These are phyloP conservation scores for Peronospora destructor DNA, from an alignment of 352 stramenopile species.

Conservation along the genomic window DNA sequence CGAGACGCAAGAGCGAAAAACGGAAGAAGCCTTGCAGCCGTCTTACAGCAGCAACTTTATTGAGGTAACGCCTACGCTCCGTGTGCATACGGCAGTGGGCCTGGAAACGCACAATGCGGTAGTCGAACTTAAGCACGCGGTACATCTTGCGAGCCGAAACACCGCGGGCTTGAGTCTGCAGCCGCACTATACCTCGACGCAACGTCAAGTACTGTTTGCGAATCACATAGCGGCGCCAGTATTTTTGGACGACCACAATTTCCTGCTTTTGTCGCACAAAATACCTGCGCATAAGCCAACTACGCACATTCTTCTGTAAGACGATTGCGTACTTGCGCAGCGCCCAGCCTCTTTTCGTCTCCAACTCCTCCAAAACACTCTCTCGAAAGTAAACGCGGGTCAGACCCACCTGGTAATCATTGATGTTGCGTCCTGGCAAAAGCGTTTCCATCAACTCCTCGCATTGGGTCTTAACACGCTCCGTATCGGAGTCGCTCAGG, in stretches of 20 bases:
- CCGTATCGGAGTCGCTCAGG: constrained; percentile 40
- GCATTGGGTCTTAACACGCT: constrained; percentile 48
- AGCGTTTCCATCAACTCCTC: constrained; percentile 65
- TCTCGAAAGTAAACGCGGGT: constrained; percentile 84
- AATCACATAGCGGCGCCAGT: constrained; percentile 64
- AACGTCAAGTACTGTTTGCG: constrained; percentile 50
- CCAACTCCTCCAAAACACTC: constrained; percentile 69
- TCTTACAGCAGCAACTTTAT: constrained; percentile 36
- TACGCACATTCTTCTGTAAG: constrained; percentile 65
- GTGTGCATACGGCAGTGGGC: constrained; percentile 57
- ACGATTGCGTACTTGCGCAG: constrained; percentile 71
- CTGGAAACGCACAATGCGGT: constrained; percentile 71
- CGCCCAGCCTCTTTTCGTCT: constrained; percentile 63
- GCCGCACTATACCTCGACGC: constrained; percentile 38
- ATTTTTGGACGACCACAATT: constrained; percentile 60
- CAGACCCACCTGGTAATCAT: constrained; percentile 82
- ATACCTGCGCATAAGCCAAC: constrained; percentile 49
- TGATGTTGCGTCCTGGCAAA: constrained; percentile 59
- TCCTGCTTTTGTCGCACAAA: constrained; percentile 44
- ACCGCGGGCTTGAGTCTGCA: constrained; percentile 63
- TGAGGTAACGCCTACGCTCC: constrained; percentile 46
- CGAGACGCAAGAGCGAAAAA: constrained; percentile 63
- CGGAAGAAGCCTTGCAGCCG: constrained; percentile 74
- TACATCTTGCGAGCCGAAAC: constrained; percentile 54
- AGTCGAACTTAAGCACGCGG: constrained; percentile 65